A percentile compares a stretch with the other conserved stretches of the same genome.
Conservation (phyloP, 2,329 filamentous ascomycete genomes). For the Nemania abortiva region DNA sequence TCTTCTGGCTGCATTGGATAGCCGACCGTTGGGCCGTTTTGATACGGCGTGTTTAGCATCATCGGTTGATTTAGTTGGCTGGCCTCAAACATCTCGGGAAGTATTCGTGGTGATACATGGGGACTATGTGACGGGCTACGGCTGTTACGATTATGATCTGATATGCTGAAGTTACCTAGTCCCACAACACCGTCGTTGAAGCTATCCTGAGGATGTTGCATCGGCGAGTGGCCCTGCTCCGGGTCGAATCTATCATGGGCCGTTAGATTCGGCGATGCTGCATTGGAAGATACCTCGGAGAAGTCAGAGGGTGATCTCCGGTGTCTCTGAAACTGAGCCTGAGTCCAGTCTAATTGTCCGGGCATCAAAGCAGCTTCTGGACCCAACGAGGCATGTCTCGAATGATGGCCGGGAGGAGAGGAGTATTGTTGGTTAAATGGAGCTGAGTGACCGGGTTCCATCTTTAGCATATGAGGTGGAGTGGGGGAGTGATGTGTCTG, state of each 20-base stretch:
- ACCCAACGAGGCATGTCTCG: constrained; percentile 67
- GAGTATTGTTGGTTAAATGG: constrained; percentile 69
- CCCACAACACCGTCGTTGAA: constrained; percentile 83
- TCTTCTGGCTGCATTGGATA: constrained; percentile 59
- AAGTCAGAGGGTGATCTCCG: constrained; percentile 89
- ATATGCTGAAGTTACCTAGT: constrained; percentile 84
- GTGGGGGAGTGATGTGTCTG: constrained; percentile 69
- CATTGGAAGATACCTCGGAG: constrained; percentile 88
- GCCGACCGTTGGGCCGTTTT: constrained; percentile 58
- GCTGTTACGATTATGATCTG: constrained; percentile 75
- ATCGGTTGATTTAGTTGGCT: constrained; percentile 62
- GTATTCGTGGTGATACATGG: constrained; percentile 73
- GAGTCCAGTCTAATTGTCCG: constrained; percentile 67
- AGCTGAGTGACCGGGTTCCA: constrained; percentile 66
- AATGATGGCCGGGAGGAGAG: constrained; percentile 62
- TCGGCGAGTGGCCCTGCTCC: constrained; percentile 80
- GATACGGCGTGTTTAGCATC: constrained; percentile 59
- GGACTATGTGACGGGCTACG: constrained; percentile 84
- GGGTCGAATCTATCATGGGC: constrained; percentile 86
- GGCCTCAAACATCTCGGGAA: constrained; percentile 67
- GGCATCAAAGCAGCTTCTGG: constrained; percentile 69
- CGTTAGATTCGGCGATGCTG: constrained; percentile 83
- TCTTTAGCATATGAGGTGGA: constrained; percentile 66
- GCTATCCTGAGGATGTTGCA: constrained; percentile 79
- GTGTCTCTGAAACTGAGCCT: constrained; percentile 80